phyloP scores from a whole-genome alignment of 495 filamentous ascomycete species.

The Talaromyces stipitatus region DNA sequence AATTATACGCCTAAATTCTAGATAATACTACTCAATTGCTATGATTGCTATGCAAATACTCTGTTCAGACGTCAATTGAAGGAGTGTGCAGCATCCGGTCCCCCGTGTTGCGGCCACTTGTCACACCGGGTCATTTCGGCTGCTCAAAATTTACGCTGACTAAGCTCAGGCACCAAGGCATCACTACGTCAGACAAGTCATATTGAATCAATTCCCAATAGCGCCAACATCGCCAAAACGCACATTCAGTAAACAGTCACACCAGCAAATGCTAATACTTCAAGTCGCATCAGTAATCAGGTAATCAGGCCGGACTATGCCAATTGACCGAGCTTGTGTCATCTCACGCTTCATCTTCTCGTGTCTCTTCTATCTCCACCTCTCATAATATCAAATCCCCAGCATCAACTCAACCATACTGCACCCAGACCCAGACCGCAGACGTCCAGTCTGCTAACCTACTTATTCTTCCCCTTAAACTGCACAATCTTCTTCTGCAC shows the following conservation, averaged over 20 bases:
- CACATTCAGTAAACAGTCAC: no score
- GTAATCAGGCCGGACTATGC: no score
- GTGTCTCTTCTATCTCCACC: background rate
- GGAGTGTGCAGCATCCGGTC: background rate
- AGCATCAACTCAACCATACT: background rate
- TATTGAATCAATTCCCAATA: no score
- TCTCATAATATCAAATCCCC: background rate
- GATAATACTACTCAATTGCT: background rate
- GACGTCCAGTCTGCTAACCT: background rate
- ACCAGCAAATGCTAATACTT: no score
- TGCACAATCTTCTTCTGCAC: constrained; percentile 55
- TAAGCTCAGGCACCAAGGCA: constrained; percentile 4
- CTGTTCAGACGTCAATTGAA: background rate
- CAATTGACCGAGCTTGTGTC: no score
- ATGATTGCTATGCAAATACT: no score
- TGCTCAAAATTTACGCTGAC: constrained; percentile 3
- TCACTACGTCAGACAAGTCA: background rate
- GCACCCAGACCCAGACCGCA: background rate
- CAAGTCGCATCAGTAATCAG: no score
- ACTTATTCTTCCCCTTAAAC: constrained; percentile 28
- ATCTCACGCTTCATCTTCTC: no score
- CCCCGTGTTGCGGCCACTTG: constrained; percentile 4
- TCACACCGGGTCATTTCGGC: constrained; percentile 4
- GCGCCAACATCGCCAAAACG: no score
- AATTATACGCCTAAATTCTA: no score